Base-by-base conservation (phyloP, 805 yeast genomes). In the Candida railenensis region DNA sequence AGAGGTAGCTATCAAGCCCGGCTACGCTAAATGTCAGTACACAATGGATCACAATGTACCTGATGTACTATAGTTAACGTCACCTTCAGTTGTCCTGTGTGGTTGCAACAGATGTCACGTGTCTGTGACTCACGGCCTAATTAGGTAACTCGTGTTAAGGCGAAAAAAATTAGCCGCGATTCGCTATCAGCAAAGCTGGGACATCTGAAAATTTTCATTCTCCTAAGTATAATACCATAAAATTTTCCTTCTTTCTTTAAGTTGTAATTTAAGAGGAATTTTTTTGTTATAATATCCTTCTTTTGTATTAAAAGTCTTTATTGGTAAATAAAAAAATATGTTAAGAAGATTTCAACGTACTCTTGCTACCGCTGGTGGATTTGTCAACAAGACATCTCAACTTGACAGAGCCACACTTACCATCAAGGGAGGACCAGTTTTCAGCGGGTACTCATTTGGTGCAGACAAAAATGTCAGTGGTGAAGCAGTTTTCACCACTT, bases 401-500 rank as follows among this genome's bases (percentile, higher is more conserved):
- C 68, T 85, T 43, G 87, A 84, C 59, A 82, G 95, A 65, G 98
- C 98, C 47, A 90, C 96, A 14, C 78, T 92, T 58, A 85, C 96
- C 21, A 84, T 92, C 58, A 82, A 91, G 64, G 88, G 90, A 63
- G 99, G 98, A 16, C 97, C 97, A 18, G 84, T 89, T 28, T 89
- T 89, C 74, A 82, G 80, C 58, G 99, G 99, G 37, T 85, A 82
- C 65, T 92, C 98, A 0, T 95, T 94, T 62, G 99, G 99, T 61
- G 96, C 98, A 37, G 83, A 89, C 66, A 86, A 85, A 54, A 89
- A 91, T 53, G 82, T 89, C 51, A 84, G 95, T 49, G 99, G 99
- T 53, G 99, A 94, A 69, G 96, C 97, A 25, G 99, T 95, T 39
- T 94, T 94, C 75, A 89, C 97, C 41, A 95, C 99, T 30, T 94